Base-by-base conservation (phyloP, 2,329 filamentous ascomycete genomes). In the Epichloe bromicola region DNA sequence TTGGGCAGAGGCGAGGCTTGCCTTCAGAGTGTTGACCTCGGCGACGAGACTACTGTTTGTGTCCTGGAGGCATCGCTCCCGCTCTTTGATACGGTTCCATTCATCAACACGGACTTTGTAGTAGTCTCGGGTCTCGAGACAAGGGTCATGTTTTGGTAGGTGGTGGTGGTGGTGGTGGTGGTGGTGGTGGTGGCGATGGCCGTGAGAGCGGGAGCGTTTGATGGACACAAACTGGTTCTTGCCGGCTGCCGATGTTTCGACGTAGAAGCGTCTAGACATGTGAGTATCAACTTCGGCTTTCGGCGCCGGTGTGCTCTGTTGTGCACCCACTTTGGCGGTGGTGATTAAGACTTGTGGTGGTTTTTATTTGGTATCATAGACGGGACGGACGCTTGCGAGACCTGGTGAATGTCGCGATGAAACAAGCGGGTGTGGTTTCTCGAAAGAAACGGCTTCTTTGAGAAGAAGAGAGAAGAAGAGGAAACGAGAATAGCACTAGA, bases 191-290 rank as follows among this genome's bases (percentile, higher is more conserved):
- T 63, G 60, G 44, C 63, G 58, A 39, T 66, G 59, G 43, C 54
- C 51, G 19, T 68, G 63, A 3, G 68, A 69, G 51, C 62, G 63
- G 17, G 68, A 68, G 50, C 67, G 65, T 57, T 69, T 70, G 61
- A 71, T 55, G 42, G 64, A 60, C 23, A 71, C 67, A 50, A 67
- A 67, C 51, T 68, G 67, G 33, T 60, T 58, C 37, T 58, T 61
- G 17, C 67, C 68, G 12, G 61, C 58, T 11, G 65, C 55, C 6
- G 59, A 57, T 14, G 64, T 65, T 55, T 70, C 67, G 54, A 70
- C 56, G 48, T 63, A 69, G 57, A 62, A 66, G 20, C 62, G 64
- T 52, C 61, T 60, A 52, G 67, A 63, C 68, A 71, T 70, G 41
- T 43, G 41, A 8, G 34, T 42, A 11, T 42, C 38, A 26, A 19